Conservation (phyloP, 2,329 filamentous ascomycete species). For the Colletotrichum eleusines region DNA sequence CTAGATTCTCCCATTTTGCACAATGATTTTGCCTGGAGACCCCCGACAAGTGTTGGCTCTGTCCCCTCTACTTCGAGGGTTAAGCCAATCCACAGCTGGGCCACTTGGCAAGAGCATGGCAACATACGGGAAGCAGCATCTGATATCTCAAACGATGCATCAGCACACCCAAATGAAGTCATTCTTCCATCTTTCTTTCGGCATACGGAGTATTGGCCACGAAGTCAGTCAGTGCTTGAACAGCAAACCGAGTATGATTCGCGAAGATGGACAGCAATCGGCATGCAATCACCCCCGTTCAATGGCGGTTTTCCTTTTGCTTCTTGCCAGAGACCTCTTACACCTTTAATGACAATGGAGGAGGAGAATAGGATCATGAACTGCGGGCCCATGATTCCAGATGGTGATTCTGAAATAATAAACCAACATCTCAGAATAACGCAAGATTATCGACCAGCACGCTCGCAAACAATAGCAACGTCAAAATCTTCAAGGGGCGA, state of each 20-base stretch:
- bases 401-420: constrained; percentile 13
- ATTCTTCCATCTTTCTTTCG: constrained; percentile 6
- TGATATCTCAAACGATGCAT: constrained; percentile 27
- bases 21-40: constrained; percentile 28
- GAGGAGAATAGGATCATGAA: constrained; percentile 27
- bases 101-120: constrained; percentile 18
- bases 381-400: constrained; percentile 1
- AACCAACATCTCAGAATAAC: neutral
- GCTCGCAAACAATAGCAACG: constrained; percentile 1
- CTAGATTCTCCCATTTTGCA: neutral
- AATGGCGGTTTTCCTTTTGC: neutral
- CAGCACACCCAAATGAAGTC: constrained; percentile 5
- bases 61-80: no score
- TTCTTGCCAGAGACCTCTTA: neutral
- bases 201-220: constrained; percentile 7
- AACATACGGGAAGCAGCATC: constrained; percentile 13
- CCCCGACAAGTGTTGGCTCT: constrained; percentile 14
- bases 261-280: constrained; percentile 33
- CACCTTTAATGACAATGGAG: constrained; percentile 35
- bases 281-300: constrained; percentile 21
- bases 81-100: constrained; percentile 7
- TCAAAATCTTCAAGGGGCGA: neutral
- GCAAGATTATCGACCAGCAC: neutral
- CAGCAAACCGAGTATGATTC: constrained; percentile 9
- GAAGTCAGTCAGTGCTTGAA: neutral